Conservation (phyloP, 176 grass and related monocot species). For the Avena atlantica region DNA sequence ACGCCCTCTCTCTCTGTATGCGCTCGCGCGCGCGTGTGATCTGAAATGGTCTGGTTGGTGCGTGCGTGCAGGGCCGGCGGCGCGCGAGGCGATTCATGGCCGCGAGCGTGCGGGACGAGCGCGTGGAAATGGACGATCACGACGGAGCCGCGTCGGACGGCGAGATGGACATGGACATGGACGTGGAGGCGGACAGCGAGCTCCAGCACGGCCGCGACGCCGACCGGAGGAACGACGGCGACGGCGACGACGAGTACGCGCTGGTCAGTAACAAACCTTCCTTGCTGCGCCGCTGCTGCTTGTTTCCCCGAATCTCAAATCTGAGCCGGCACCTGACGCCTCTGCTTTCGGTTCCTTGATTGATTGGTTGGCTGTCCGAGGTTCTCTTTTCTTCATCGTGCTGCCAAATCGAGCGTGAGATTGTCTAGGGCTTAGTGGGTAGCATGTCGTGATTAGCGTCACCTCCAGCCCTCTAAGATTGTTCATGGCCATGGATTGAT, state of each 20-base stretch:
- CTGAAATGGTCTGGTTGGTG: slow-evolving; percentile 27
- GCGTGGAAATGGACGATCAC: slow-evolving; percentile 13
- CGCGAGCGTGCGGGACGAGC: slow-evolving; percentile 27
- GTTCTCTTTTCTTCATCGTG: background rate
- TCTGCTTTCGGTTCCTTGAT: background rate
- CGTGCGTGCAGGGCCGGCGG: slow-evolving; percentile 32
- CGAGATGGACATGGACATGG: slow-evolving; percentile 59
- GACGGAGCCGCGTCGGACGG: slow-evolving; percentile 38
- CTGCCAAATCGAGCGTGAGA: background rate
- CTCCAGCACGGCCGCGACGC: background rate
- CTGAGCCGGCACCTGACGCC: background rate
- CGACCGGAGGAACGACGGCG: slow-evolving; percentile 21
- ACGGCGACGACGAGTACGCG: slow-evolving; percentile 51
- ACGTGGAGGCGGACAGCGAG: slow-evolving; percentile 44
- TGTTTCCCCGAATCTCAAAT: slow-evolving; percentile 23
- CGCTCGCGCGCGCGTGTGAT: background rate
- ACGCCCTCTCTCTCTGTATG: background rate
- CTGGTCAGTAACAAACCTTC: slow-evolving; percentile 44
- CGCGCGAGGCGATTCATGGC: slow-evolving; percentile 23
- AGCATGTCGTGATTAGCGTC: background rate
- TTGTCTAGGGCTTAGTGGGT: slow-evolving; percentile 4
- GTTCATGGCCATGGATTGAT: background rate
- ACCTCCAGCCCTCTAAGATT: background rate
- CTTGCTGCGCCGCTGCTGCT: background rate
- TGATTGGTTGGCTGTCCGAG: background rate